Evolutionary conservation across 2,329 filamentous ascomycete genomes (phyloP), one percentile per base, ranked within the genome.

Genomic region (Nothophoma quercina): DNA sequence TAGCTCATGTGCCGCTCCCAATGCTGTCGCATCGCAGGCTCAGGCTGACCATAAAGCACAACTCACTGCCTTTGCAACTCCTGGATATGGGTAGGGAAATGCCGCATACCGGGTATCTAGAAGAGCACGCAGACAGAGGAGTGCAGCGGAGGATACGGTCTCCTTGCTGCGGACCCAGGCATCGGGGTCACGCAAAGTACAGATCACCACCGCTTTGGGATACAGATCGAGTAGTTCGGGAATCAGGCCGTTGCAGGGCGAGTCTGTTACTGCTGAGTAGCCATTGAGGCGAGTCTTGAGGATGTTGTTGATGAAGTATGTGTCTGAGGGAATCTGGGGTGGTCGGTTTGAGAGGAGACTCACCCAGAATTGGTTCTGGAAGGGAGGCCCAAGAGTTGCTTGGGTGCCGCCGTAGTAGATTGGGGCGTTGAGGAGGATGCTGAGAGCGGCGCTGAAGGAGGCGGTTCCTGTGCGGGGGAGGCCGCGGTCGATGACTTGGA

Each of bases 341-440:
- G 42, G 42, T 32, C 42, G 36, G 7, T 36, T 32, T 7, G 32
- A 22, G 13, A 45, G 32, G 5, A 28, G 1, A 1, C 13, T 13
- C 12, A 45, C 36, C 32, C 32, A 45, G 7, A 32, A 36, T 6
- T 36, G 34, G 22, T 35, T 45, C 16, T 46, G 25, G 30, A 33
- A 46, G 4, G 43, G 25, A 19, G 43, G 25, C n/a, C 43, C 33
- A 18, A 46, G 25, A n/a, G 23, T 23, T 3, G 19, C 25, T 25
- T 46, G 33, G 1, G 43, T 46, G 18, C 43, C 43, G 18, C 43
- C 43, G 7, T 38, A 26, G 25, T 46, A 46, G 25, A 38, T 26
- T 5, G 43, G 33, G n/a, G 18, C 43, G 9, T 46, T n/a, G 25
- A 38, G 43, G 26, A 30, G 43, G 25, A 30, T 46, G 33, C 18